Percentiles rank a stretch among this genome's conserved stretches.
Evolutionary conservation across 129 eudicot genomes (phyloP).

Genomic region (Solidago caesia): DNA sequence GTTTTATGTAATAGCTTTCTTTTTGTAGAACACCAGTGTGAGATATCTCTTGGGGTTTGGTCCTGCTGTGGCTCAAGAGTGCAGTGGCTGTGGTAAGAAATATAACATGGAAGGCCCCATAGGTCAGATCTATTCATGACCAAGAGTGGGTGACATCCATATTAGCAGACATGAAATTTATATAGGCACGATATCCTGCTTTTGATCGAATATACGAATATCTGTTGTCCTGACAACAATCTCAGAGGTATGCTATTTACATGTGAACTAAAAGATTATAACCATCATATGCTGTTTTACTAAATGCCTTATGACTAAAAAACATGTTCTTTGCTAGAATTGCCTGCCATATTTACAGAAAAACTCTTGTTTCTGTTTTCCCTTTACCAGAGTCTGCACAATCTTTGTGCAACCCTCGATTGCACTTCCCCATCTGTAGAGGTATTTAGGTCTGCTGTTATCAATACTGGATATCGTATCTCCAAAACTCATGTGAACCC

Average conservation of each 20-base stretch:
- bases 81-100: conserved; percentile 85
- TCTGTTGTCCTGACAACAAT: conserved; percentile 85
- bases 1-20: background rate
- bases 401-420: conserved; percentile 84
- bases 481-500: conserved; percentile 97
- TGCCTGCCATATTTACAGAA: background rate
- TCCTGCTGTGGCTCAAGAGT: conserved; percentile 77
- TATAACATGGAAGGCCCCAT: conserved; percentile 97
- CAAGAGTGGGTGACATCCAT: conserved; percentile 92
- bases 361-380: background rate
- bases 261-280: background rate
- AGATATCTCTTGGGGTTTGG: conserved; percentile 95
- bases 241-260: conserved; percentile 62
- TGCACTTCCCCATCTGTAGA: conserved; percentile 96
- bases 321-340: background rate
- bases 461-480: conserved; percentile 94
- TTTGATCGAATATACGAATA: conserved; percentile 46
- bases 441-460: conserved; percentile 91
- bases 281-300: background rate
- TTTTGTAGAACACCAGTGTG: conserved; percentile 60
- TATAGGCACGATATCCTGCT: conserved; percentile 84
- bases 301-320: background rate
- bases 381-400: conserved; percentile 88
- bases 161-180: conserved; percentile 63
- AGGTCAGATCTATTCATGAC: conserved; percentile 98